These are phyloP conservation scores for Fraxinus ornus DNA, from an alignment of 305 asterid genomes.

Conservation along the genomic window DNA sequence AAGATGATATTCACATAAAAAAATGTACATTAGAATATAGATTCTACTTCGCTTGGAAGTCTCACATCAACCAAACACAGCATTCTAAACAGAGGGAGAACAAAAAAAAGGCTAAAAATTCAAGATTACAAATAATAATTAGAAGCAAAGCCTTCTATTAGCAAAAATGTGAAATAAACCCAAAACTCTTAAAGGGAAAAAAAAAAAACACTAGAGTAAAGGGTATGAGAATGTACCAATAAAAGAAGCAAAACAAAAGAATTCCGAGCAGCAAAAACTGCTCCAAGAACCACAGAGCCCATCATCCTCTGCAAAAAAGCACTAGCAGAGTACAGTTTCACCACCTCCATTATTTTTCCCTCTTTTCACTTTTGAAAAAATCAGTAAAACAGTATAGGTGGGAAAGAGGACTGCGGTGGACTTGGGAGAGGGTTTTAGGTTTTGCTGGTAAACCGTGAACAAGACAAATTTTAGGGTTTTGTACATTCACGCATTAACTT, in stretches of 20 bases:
- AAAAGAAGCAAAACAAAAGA: constrained; percentile 38
- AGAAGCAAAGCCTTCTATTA: not conserved
- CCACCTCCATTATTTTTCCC: constrained; percentile 32
- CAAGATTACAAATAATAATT: not conserved
- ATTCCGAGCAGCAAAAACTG: constrained; percentile 30
- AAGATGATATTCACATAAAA: not conserved
- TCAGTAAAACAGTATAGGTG: not conserved
- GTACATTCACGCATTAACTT: not conserved
- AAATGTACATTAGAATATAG: not conserved
- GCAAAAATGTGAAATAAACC: not conserved
- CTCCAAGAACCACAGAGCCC: constrained; percentile 28
- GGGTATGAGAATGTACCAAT: constrained; percentile 30
- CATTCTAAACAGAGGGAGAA: not conserved
- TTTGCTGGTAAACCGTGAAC: constrained; percentile 32
- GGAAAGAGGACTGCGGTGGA: not conserved
- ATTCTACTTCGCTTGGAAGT: not conserved
- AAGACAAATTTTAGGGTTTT: constrained; percentile 22
- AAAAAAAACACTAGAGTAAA: no score
- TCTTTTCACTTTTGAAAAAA: not conserved
- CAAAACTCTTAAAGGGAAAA: not conserved
- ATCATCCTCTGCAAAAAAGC: constrained; percentile 27
- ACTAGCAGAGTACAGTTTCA: constrained; percentile 26
- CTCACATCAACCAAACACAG: not conserved
- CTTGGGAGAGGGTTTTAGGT: no score
- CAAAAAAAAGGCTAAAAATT: not conserved